Conservation (phyloP, 2,329 filamentous ascomycete species). For the Aspergillus japonicus region DNA sequence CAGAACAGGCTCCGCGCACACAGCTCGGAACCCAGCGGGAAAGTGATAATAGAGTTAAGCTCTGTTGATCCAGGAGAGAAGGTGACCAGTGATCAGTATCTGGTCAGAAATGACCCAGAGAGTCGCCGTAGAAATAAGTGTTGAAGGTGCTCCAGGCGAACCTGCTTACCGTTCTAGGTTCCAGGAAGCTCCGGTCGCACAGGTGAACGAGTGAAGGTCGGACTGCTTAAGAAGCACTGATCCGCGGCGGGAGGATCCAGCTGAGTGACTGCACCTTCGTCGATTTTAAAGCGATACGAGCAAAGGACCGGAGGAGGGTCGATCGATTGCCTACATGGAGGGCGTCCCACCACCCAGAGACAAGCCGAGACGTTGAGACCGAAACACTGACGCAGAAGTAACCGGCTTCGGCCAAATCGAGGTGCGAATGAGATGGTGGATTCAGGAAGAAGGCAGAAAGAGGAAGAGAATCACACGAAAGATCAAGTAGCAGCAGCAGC, state of each 20-base stretch:
- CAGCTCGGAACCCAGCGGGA: not conserved
- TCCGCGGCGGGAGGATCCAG: not conserved
- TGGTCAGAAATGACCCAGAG: not conserved
- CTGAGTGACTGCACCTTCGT: not conserved
- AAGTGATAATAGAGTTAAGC: not conserved
- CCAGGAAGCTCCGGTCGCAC: not conserved
- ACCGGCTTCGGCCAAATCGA: not conserved
- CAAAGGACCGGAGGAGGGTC: constrained; percentile 2
- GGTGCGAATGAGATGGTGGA: not conserved
- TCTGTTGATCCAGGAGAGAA: not conserved
- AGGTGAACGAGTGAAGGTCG: not conserved
- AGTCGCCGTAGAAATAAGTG: not conserved
- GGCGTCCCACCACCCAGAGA: constrained; percentile 1
- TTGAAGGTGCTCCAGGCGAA: not conserved
- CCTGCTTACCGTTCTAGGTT: constrained; percentile 1
- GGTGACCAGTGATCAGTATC: not conserved
- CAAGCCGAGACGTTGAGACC: constrained; percentile 1
- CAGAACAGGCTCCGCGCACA: not conserved
- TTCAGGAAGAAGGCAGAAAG: not conserved
- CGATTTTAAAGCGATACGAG: constrained; percentile 3
- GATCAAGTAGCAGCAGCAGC: not conserved
- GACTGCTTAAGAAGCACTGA: not conserved
- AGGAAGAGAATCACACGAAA: not conserved
- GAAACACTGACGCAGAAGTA: constrained; percentile 1
- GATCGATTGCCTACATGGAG: constrained; percentile 11